Conservation (phyloP, 306 rosid species). For the Lotus japonicus region DNA sequence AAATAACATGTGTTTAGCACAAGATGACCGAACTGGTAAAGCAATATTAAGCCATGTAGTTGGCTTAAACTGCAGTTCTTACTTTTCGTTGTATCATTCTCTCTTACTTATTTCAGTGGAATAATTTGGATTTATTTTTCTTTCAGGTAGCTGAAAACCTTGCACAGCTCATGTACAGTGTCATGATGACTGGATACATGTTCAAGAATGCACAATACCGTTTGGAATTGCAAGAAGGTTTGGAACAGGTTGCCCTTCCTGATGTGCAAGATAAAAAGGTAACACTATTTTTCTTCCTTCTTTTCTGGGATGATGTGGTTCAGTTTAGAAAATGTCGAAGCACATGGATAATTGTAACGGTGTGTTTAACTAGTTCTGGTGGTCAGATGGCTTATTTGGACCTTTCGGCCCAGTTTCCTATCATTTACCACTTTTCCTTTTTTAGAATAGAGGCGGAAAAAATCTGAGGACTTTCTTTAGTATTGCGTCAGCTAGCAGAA, state of each 20-base stretch:
- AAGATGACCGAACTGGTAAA: conserved; percentile 3
- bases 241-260: conserved; percentile 93
- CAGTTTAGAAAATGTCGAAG: background rate
- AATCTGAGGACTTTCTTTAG: background rate
- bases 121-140: conserved; percentile 15
- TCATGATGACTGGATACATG: conserved; percentile 98
- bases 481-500: background rate
- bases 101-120: conserved; percentile 13
- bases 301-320: conserved; percentile 4
- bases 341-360: background rate
- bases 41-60: background rate
- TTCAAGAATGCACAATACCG: conserved; percentile 93
- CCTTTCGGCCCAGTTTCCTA: background rate
- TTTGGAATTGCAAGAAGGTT: conserved; percentile 86
- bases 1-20: background rate
- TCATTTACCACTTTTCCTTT: background rate
- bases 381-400: background rate
- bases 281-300: conserved; percentile 12
- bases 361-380: background rate
- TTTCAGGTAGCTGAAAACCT: conserved; percentile 95
- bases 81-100: conserved; percentile 3
- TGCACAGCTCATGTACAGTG: conserved; percentile 98
- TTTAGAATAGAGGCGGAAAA: background rate
- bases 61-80: background rate
- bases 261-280: conserved; percentile 75